Percentiles rank a stretch among this genome's conserved stretches.
Conservation (phyloP, 2,329 filamentous ascomycete genomes). For the Lomentospora prolificans region DNA sequence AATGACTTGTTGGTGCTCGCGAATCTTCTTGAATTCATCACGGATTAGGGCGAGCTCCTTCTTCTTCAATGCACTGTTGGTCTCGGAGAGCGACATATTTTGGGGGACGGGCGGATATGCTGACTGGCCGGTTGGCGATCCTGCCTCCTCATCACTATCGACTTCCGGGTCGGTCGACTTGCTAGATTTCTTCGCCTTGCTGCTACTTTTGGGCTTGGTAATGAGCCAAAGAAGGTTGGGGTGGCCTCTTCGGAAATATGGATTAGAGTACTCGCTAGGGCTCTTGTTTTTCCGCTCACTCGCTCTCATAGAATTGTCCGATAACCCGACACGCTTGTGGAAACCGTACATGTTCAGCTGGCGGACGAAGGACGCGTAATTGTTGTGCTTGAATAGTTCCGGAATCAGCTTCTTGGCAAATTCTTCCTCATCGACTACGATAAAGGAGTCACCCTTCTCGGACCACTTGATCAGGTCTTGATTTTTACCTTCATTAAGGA, state of each 20-base stretch:
- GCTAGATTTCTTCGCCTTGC: constrained; percentile 48
- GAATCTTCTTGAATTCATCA: constrained; percentile 70
- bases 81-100: constrained; percentile 8
- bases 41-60: constrained; percentile 72
- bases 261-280: constrained; percentile 95
- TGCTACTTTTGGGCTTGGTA: constrained; percentile 80
- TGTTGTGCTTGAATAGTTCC: constrained; percentile 98
- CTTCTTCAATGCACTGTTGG: constrained; percentile 32
- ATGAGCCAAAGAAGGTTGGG: constrained; percentile 93
- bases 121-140: constrained; percentile 25
- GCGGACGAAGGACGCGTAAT: constrained; percentile 91
- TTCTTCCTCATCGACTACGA: constrained; percentile 93
- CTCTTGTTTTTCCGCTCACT: constrained; percentile 97
- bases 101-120: neutral
- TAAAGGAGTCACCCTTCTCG: constrained; percentile 89
- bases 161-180: constrained; percentile 61
- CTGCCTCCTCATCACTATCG: constrained; percentile 52
- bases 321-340: constrained; percentile 87
- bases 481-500: constrained; percentile 80
- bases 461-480: constrained; percentile 96
- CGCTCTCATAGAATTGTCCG: constrained; percentile 95
- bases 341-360: constrained; percentile 98
- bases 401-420: constrained; percentile 96
- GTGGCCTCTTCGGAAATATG: constrained; percentile 87
- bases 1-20: constrained; percentile 79